Evolutionary conservation across 2,329 filamentous ascomycete genomes (phyloP).

Genomic region (Coleophoma cylindrospora): DNA sequence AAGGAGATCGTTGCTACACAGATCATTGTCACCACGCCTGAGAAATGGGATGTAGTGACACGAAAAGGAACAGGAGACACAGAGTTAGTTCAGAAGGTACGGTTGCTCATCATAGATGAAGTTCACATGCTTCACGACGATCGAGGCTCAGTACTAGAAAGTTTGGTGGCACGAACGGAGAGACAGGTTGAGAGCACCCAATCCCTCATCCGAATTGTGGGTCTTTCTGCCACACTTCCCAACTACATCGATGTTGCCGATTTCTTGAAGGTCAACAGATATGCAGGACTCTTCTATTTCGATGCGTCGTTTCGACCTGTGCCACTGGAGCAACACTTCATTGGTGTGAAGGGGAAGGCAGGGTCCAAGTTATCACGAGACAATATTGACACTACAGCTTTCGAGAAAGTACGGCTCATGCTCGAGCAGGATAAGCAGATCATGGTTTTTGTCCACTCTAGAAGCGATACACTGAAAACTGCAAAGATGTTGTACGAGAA

Average conservation of each 20-base stretch:
- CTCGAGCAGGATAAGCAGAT: constrained; percentile 87
- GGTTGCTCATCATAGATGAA: constrained; percentile 94
- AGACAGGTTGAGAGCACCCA: constrained; percentile 97
- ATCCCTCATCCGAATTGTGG: constrained; percentile 92
- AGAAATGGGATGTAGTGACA: constrained; percentile 99
- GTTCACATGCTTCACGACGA: constrained; percentile 99
- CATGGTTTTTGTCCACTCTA: constrained; percentile 98
- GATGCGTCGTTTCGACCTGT: constrained; percentile 94
- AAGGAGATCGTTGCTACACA: constrained; percentile 93
- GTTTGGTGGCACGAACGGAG: constrained; percentile 89
- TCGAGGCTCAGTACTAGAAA: constrained; percentile 91
- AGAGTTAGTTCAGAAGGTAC: constrained; percentile 94
- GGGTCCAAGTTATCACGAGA: constrained; percentile 78
- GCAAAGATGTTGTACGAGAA: constrained; percentile 83
- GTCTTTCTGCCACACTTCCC: constrained; percentile 89
- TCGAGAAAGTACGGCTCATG: constrained; percentile 95
- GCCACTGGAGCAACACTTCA: constrained; percentile 93
- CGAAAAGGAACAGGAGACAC: constrained; percentile 96
- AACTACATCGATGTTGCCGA: constrained; percentile 97
- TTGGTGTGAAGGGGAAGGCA: constrained; percentile 90
- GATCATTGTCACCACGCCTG: constrained; percentile 96
- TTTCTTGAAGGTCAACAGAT: constrained; percentile 92
- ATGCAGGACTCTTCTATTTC: constrained; percentile 93
- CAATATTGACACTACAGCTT: constrained; percentile 81
- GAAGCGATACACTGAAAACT: constrained; percentile 87